A percentile compares a stretch with the other conserved stretches of the same genome.
These are phyloP conservation scores for Pontederia paniculata DNA, from an alignment of 176 grass and related monocot genomes.

Conservation along the genomic window DNA sequence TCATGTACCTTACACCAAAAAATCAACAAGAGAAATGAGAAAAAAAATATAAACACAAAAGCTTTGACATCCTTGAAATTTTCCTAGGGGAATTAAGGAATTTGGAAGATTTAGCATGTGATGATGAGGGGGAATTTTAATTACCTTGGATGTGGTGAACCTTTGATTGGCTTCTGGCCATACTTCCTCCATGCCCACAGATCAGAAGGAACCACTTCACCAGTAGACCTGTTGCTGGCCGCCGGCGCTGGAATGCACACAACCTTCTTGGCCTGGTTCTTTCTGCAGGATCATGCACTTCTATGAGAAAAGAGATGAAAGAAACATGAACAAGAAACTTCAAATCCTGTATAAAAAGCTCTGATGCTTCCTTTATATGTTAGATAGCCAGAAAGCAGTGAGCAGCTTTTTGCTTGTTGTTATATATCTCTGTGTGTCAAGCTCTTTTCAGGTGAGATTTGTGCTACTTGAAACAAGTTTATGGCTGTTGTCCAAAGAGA, in stretches of 20 bases:
- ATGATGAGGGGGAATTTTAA: constrained; percentile 15
- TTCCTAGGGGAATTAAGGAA: constrained; percentile 23
- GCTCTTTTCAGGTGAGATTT: too few species aligned
- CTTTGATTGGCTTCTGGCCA: constrained; percentile 99
- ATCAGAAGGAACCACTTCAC: constrained; percentile 85
- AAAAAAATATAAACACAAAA: too few species aligned
- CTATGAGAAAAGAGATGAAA: neutral
- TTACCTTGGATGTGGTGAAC: constrained; percentile 92
- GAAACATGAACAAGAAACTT: too few species aligned
- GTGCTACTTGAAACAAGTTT: too few species aligned
- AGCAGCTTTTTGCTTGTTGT: too few species aligned
- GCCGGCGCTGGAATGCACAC: constrained; percentile 88
- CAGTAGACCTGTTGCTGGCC: constrained; percentile 39
- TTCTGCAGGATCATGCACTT: constrained; percentile 32
- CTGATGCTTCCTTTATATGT: too few species aligned
- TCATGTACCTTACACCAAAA: too few species aligned
- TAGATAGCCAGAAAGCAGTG: too few species aligned
- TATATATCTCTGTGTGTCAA: too few species aligned
- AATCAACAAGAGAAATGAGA: too few species aligned
- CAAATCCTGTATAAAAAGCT: too few species aligned
- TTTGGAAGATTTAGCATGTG: constrained; percentile 33
- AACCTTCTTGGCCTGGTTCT: constrained; percentile 91
- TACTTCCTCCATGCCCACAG: constrained; percentile 99
- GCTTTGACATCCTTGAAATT: constrained; percentile 6
- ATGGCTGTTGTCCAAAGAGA: too few species aligned